phyloP scores from a whole-genome alignment of 2,329 filamentous ascomycete genomes.

The Claviceps monticola region DNA sequence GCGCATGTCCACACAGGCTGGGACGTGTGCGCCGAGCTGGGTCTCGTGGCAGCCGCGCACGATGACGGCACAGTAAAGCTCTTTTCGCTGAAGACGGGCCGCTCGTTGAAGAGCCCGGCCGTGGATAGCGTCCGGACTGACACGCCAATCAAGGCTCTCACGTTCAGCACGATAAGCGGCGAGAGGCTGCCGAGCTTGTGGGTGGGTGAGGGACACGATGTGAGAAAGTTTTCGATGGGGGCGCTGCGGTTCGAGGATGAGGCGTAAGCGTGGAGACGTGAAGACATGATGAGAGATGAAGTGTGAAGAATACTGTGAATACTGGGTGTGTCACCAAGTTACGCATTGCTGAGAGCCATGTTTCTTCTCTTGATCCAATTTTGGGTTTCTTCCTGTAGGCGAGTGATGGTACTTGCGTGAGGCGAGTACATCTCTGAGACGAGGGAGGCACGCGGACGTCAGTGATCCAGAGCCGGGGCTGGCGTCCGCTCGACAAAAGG shows the following conservation, averaged over 20 bases:
- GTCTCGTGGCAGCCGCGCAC: conserved; percentile 39
- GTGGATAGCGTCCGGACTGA: conserved; percentile 12
- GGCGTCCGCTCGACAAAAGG: conserved; percentile 37
- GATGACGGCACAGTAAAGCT: conserved; percentile 33
- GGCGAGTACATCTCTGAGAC: conserved; percentile 16
- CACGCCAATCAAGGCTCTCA: conserved; percentile 27
- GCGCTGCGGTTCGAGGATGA: conserved; percentile 19
- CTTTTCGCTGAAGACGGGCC: conserved; percentile 35
- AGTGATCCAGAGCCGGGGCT: conserved; percentile 28
- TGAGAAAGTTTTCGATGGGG: conserved; percentile 33
- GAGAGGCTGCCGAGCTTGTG: conserved; percentile 35
- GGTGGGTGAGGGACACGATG: conserved; percentile 21
- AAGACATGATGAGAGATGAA: too few species aligned
- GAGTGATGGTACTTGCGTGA: conserved; percentile 30
- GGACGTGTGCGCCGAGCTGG: conserved; percentile 32
- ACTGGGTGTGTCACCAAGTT: too few species aligned
- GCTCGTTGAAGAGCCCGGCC: conserved; percentile 17
- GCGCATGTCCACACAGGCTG: conserved; percentile 36
- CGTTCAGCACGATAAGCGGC: conserved; percentile 30
- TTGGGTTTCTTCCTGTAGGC: too few species aligned
- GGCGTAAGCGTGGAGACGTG: conserved; percentile 11
- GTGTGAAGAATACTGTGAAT: too few species aligned
- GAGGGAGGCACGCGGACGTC: conserved; percentile 28
- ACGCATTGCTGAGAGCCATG: too few species aligned
- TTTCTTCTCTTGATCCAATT: too few species aligned